phyloP scores from a whole-genome alignment of 1,284 basidiomycete genomes.

The Cutaneotrichosporon cyanovorans region DNA sequence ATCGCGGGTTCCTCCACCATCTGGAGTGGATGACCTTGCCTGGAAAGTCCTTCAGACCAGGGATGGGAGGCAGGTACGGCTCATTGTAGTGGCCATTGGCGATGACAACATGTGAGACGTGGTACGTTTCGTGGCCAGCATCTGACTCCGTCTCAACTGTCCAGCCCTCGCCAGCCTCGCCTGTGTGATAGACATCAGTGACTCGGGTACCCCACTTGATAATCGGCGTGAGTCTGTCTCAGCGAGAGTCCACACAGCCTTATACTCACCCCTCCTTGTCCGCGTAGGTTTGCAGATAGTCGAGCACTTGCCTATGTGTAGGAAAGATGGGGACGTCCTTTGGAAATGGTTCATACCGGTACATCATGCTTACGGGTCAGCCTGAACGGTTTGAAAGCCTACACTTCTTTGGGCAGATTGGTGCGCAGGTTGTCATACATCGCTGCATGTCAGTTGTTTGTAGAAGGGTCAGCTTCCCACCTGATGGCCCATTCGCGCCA shows the following conservation, averaged over 20 bases:
- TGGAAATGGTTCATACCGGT: constrained; percentile 17
- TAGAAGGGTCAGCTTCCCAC: constrained; percentile 13
- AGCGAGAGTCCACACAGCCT: neutral
- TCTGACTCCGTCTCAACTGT: constrained; percentile 12
- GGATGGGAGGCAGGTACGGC: constrained; percentile 46
- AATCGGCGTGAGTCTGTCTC: constrained; percentile 3
- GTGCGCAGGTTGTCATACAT: constrained; percentile 26
- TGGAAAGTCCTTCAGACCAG: constrained; percentile 42
- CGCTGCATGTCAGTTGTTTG: constrained; percentile 9
- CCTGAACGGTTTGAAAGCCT: too few species aligned
- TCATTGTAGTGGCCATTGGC: constrained; percentile 50
- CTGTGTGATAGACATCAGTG: constrained; percentile 12
- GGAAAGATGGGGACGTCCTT: constrained; percentile 17
- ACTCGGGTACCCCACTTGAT: constrained; percentile 29
- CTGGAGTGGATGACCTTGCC: constrained; percentile 47
- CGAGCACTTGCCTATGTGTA: constrained; percentile 12
- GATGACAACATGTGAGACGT: constrained; percentile 19
- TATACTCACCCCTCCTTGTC: constrained; percentile 11
- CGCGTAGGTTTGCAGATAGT: constrained; percentile 16
- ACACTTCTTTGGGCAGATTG: constrained; percentile 30
- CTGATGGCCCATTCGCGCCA: constrained; percentile 13
- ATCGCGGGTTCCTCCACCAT: constrained; percentile 46
- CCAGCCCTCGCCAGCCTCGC: constrained; percentile 9
- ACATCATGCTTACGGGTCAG: constrained; percentile 14
- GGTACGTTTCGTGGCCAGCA: too few species aligned